Percentiles rank a stretch among this genome's conserved stretches.
These are phyloP conservation scores for Asterella californica DNA, from an alignment of 225 moss, liverwort and hornwort species.

Conservation along the genomic window DNA sequence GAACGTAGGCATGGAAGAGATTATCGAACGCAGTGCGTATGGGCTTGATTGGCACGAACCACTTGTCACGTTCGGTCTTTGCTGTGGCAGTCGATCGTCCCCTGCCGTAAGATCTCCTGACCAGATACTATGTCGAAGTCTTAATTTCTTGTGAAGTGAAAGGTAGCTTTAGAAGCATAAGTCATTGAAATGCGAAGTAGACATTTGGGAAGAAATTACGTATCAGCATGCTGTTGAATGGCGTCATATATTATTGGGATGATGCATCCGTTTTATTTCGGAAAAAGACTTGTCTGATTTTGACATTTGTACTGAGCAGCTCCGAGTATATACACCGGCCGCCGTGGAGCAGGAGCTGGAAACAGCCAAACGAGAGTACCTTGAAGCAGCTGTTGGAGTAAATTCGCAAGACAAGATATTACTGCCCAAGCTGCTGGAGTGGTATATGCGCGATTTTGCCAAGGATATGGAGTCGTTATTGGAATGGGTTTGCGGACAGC, in stretches of 20 bases:
- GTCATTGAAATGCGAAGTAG: background rate
- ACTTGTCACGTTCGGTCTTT: slow-evolving; percentile 50
- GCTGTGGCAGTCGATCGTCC: slow-evolving; percentile 54
- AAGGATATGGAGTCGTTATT: slow-evolving; percentile 52
- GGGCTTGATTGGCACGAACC: slow-evolving; percentile 52
- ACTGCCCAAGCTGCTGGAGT: slow-evolving; percentile 50
- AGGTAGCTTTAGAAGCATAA: background rate
- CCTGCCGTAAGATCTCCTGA: slow-evolving; percentile 41
- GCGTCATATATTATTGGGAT: no score
- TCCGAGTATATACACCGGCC: slow-evolving; percentile 47
- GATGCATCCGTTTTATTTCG: background rate
- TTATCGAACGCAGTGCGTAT: slow-evolving; percentile 45
- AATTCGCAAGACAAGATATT: slow-evolving; percentile 38
- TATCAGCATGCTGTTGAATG: background rate
- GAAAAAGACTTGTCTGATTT: background rate
- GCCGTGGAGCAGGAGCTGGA: slow-evolving; percentile 45
- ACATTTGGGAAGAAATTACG: background rate
- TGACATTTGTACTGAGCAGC: slow-evolving; percentile 22
- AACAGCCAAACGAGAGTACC: slow-evolving; percentile 48
- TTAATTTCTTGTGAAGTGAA: background rate
- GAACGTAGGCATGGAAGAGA: slow-evolving; percentile 41
- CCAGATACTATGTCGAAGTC: background rate
- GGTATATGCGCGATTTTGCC: slow-evolving; percentile 58
- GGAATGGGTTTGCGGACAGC: slow-evolving; percentile 49
- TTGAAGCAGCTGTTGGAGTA: slow-evolving; percentile 49